Evolutionary conservation across 371 early-diverging fungal genomes (phyloP).

Genomic region (Syncephalastrum monosporum): DNA sequence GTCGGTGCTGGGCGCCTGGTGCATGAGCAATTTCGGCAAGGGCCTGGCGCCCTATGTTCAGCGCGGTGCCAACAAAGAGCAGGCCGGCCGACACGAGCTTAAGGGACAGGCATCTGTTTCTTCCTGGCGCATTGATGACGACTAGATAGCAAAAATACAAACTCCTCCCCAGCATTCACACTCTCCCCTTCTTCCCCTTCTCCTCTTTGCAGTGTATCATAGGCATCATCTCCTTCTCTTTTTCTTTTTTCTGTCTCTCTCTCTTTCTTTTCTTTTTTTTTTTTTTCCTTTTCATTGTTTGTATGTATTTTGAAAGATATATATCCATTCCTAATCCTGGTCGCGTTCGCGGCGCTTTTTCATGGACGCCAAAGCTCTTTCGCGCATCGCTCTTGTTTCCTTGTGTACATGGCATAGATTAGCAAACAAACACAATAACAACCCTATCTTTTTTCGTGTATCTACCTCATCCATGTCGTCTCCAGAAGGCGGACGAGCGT

Average conservation of each 20-base stretch:
- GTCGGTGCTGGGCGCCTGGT: constrained; percentile 20
- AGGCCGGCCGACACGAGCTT: constrained; percentile 13
- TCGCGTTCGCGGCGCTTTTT: constrained; percentile 15
- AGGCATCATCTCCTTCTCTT: background rate
- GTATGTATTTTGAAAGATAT: background rate
- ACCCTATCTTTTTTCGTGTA: too few species aligned
- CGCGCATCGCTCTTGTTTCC: constrained; percentile 17
- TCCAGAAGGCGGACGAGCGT: too few species aligned
- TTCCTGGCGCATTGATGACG: constrained; percentile 47
- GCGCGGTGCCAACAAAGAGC: constrained; percentile 32
- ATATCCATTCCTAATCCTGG: constrained; percentile 1
- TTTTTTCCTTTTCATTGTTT: background rate
- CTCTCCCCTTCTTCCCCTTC: background rate
- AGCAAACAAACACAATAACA: too few species aligned
- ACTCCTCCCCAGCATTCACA: background rate
- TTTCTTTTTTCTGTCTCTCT: background rate
- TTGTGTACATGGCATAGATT: background rate
- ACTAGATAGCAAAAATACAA: constrained; percentile 10
- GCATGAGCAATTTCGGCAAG: constrained; percentile 39
- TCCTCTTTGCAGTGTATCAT: background rate
- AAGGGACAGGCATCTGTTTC: constrained; percentile 14
- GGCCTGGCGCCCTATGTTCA: constrained; percentile 45
- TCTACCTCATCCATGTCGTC: too few species aligned
- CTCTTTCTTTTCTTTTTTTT: background rate
- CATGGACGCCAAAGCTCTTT: constrained; percentile 19